Conservation (phyloP, 108 stramenopile genomes). For the Tribonema minus region DNA sequence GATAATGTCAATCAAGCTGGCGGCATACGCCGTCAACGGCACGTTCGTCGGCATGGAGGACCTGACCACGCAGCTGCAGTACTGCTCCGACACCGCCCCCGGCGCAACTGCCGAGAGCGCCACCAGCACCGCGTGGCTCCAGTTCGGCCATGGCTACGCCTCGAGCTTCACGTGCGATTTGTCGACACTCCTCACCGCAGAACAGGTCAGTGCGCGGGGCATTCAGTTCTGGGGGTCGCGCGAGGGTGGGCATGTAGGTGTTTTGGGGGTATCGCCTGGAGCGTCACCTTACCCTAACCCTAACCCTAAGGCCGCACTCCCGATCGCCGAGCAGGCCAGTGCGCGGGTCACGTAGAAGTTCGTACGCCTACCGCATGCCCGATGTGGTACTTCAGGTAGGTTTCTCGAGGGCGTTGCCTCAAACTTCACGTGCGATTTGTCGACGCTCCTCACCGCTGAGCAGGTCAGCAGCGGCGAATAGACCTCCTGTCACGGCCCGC, state of each 20-base stretch:
- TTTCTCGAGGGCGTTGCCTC: conserved; percentile 54
- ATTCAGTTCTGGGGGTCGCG: no score
- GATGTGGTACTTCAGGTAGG: no score
- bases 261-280: no score
- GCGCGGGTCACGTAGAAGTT: no score
- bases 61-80: conserved; percentile 64
- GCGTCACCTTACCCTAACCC: no score
- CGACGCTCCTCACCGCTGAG: conserved; percentile 51
- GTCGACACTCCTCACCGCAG: conserved; percentile 45
- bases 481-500: no score
- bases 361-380: no score
- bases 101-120: conserved; percentile 30
- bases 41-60: conserved; percentile 63
- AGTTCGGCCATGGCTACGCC: conserved; percentile 56
- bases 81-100: conserved; percentile 53
- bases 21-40: conserved; percentile 64
- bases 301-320: no score
- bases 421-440: conserved; percentile 58
- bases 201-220: no score
- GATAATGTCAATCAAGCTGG: conserved; percentile 56
- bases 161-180: conserved; percentile 57
- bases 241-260: no score
- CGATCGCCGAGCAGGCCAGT: no score
- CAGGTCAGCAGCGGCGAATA: no score
- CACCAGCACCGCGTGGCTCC: conserved; percentile 47